Percentiles rank a stretch among this genome's conserved stretches.
phyloP scores from a whole-genome alignment of 192 early-diverging fungal genomes.

The Allomyces javanicus region DNA sequence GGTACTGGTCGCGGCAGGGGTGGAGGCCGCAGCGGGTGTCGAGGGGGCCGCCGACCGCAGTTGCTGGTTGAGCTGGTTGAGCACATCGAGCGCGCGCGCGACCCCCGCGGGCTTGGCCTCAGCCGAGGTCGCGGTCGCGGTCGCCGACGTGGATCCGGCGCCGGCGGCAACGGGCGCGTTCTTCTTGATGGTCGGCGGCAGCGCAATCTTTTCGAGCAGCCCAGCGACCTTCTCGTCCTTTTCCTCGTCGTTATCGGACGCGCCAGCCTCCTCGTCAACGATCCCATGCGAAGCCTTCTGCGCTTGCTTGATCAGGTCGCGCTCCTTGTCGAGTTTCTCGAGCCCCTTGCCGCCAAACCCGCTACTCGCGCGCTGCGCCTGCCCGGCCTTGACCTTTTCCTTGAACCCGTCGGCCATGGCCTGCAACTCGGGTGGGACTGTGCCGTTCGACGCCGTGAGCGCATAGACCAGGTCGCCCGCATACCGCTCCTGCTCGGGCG shows the following conservation, averaged over 20 bases:
- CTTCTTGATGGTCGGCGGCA: slow-evolving; percentile 8
- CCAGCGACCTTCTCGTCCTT: slow-evolving; percentile 17
- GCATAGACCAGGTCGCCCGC: slow-evolving; percentile 82
- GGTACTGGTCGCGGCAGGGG: neutral
- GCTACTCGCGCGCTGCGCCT: slow-evolving; percentile 40
- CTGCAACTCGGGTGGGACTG: slow-evolving; percentile 57
- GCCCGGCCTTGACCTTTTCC: slow-evolving; percentile 56
- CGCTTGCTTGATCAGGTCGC: slow-evolving; percentile 70
- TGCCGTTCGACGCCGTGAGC: slow-evolving; percentile 50
- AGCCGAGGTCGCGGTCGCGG: slow-evolving; percentile 2
- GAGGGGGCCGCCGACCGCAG: slow-evolving; percentile 8
- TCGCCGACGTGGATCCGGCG: slow-evolving; percentile 3
- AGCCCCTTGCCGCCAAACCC: slow-evolving; percentile 97
- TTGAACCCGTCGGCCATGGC: slow-evolving; percentile 57
- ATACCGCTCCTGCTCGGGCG: slow-evolving; percentile 81
- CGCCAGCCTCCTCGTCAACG: slow-evolving; percentile 35
- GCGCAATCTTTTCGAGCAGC: slow-evolving; percentile 2
- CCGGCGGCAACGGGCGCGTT: slow-evolving; percentile 7
- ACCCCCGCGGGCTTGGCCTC: neutral
- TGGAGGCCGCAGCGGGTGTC: neutral
- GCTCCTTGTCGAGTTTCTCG: slow-evolving; percentile 79
- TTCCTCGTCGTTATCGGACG: slow-evolving; percentile 37
- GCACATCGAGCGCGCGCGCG: slow-evolving; percentile 9
- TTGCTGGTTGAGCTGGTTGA: slow-evolving; percentile 24
- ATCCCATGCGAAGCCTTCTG: slow-evolving; percentile 73